Conservation (phyloP, 1,284 basidiomycete species). For the Moesziomyces sp. region DNA sequence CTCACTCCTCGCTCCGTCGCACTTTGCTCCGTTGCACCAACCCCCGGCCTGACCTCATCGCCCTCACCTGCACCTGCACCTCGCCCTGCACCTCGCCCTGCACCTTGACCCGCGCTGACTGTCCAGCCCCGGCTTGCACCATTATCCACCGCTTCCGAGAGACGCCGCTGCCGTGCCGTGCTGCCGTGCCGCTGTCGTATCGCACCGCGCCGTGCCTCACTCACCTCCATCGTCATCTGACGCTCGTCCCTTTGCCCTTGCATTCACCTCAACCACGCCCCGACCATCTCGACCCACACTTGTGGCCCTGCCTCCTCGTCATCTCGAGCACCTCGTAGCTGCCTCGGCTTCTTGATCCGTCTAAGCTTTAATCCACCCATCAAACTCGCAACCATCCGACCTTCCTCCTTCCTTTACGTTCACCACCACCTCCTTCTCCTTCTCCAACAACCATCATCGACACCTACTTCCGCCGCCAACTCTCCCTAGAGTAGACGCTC, state of each 20-base stretch:
- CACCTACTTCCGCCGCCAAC: no score
- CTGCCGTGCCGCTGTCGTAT: no score
- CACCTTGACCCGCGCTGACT: neutral
- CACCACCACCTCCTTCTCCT: neutral
- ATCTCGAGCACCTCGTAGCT: no score
- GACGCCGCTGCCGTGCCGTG: neutral
- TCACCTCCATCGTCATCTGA: slow-evolving; percentile 1
- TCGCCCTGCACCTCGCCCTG: no score
- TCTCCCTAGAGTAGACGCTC: neutral
- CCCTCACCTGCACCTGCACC: neutral
- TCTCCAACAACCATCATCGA: neutral
- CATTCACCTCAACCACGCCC: neutral
- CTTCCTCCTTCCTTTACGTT: neutral
- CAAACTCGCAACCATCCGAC: no score
- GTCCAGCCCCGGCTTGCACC: neutral
- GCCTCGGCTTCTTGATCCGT: slow-evolving; percentile 1
- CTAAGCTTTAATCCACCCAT: no score
- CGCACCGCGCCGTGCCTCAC: neutral
- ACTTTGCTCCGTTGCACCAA: no score
- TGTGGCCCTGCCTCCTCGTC: no score
- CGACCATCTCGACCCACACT: neutral
- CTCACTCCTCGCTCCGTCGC: no score
- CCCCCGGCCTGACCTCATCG: slow-evolving; percentile 19
- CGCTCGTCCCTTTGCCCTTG: neutral
- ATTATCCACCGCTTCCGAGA: neutral